phyloP scores from a whole-genome alignment of 129 eudicot genomes.

The Helichrysum umbraculigerum region DNA sequence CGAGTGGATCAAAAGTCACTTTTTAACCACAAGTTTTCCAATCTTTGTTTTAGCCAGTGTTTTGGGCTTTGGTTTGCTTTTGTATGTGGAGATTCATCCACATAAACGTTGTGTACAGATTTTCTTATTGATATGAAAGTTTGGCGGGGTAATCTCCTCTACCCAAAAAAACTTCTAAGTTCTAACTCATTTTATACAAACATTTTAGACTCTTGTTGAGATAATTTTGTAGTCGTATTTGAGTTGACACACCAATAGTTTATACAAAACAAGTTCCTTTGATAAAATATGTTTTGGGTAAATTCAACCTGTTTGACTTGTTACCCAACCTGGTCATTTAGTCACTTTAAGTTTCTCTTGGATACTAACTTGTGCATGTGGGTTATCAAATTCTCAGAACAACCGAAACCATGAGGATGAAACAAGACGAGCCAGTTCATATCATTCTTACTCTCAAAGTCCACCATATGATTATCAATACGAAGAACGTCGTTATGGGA shows the following conservation, averaged over 20 bases:
- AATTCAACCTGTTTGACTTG: neutral
- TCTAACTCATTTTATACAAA: neutral
- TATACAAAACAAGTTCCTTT: neutral
- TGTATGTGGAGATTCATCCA: too few species aligned
- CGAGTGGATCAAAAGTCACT: neutral
- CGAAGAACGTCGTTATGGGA: constrained; percentile 91
- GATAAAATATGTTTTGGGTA: neutral
- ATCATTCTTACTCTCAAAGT: constrained; percentile 97
- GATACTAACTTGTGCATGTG: constrained; percentile 20
- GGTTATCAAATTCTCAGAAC: constrained; percentile 47
- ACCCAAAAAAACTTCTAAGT: too few species aligned
- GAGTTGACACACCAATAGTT: neutral
- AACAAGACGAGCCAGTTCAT: constrained; percentile 92
- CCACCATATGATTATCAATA: constrained; percentile 99
- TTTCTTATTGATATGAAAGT: too few species aligned
- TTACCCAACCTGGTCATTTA: neutral
- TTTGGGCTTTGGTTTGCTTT: too few species aligned
- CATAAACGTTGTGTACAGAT: too few species aligned
- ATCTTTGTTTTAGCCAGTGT: too few species aligned
- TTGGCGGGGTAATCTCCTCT: too few species aligned
- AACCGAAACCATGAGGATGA: constrained; percentile 64
- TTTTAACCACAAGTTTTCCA: too few species aligned
- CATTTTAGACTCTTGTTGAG: neutral
- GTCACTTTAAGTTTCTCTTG: neutral
- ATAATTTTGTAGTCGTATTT: neutral